Conservation (phyloP, 257 asterid genomes). For the Apocynum venetum region DNA sequence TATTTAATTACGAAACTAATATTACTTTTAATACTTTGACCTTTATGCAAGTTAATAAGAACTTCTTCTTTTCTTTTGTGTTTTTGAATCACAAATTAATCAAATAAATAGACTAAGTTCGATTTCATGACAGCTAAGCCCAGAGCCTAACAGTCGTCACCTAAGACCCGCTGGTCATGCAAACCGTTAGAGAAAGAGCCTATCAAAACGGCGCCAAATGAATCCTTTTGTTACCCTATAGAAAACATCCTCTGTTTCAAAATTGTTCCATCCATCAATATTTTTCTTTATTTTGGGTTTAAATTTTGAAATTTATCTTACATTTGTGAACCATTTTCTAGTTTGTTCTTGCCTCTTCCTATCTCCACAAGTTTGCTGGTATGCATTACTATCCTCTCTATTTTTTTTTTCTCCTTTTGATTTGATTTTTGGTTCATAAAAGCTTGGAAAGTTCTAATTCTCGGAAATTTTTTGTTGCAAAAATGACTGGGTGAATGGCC, state of each 20-base stretch:
- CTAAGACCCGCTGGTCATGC: slow-evolving; percentile 3
- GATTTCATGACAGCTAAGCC: background rate
- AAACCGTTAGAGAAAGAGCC: background rate
- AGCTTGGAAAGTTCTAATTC: background rate
- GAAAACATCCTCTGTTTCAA: background rate
- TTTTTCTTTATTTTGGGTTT: too few relatives aligned
- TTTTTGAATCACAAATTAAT: too few relatives aligned
- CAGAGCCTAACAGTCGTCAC: background rate
- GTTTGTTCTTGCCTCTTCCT: background rate
- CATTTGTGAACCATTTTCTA: background rate
- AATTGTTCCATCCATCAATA: background rate
- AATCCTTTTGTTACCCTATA: background rate
- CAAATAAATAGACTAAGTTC: too few relatives aligned
- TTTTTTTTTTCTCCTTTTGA: background rate
- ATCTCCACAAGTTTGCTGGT: background rate
- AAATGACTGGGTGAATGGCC: background rate
- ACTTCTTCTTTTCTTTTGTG: too few relatives aligned
- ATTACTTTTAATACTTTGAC: too few relatives aligned
- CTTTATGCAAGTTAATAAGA: too few relatives aligned
- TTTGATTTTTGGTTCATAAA: background rate
- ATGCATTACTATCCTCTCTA: background rate
- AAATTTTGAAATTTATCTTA: background rate
- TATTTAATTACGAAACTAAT: too few relatives aligned
- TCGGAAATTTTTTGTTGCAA: background rate
- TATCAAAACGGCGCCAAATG: slow-evolving; percentile 6